phyloP scores from a whole-genome alignment of 805 yeast species.

The Kluyveromyces starmeri region DNA sequence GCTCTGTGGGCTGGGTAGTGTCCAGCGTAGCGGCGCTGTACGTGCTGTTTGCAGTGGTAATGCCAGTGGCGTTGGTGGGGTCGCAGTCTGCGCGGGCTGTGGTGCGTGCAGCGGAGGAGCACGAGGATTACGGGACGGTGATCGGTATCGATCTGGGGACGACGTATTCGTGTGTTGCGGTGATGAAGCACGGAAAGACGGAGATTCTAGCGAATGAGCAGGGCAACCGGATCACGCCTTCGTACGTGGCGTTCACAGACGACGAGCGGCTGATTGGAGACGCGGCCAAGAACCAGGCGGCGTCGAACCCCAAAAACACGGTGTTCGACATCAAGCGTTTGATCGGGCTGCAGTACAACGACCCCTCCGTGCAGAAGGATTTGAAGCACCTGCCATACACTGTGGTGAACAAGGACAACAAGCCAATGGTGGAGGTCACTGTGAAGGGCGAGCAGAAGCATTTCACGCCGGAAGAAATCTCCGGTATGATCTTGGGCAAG shows the following conservation, averaged over 20 bases:
- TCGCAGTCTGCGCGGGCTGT: slow-evolving; percentile 25
- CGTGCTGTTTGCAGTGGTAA: slow-evolving; percentile 22
- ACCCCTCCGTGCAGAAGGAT: slow-evolving; percentile 72
- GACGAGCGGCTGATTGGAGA: slow-evolving; percentile 92
- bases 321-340: slow-evolving; percentile 87
- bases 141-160: slow-evolving; percentile 97
- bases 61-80: slow-evolving; percentile 19
- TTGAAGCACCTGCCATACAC: slow-evolving; percentile 74
- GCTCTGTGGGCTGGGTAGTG: slow-evolving; percentile 32
- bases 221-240: slow-evolving; percentile 95
- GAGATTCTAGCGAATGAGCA: slow-evolving; percentile 93
- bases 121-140: slow-evolving; percentile 52
- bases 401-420: slow-evolving; percentile 61
- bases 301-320: slow-evolving; percentile 78
- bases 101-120: slow-evolving; percentile 31
- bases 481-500: slow-evolving; percentile 84
- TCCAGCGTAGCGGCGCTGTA: slow-evolving; percentile 36
- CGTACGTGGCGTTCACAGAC: slow-evolving; percentile 86
- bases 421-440: slow-evolving; percentile 74
- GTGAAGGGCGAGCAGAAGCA: slow-evolving; percentile 64
- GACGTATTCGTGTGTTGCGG: slow-evolving; percentile 95
- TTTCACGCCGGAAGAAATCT: slow-evolving; percentile 88
- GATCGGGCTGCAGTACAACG: slow-evolving; percentile 75
- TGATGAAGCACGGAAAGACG: slow-evolving; percentile 73
- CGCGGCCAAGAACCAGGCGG: slow-evolving; percentile 94